Evolutionary conservation across 2,329 filamentous ascomycete species (phyloP).

Genomic region (Ascochyta lentis): DNA sequence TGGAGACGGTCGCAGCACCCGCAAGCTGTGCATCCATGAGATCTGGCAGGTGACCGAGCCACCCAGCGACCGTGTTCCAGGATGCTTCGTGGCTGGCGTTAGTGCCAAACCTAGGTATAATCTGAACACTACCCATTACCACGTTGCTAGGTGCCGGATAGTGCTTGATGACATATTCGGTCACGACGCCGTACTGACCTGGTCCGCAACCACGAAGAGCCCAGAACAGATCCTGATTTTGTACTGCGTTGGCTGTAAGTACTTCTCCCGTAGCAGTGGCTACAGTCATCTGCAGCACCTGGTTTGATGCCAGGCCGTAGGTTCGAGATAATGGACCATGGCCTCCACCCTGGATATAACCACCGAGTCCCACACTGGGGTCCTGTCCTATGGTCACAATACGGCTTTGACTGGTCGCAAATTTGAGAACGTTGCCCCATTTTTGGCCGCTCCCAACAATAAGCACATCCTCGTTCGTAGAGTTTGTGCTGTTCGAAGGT

Average conservation of each 20-base stretch:
- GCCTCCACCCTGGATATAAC: slow-evolving; percentile 55
- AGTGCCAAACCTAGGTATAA: slow-evolving; percentile 15
- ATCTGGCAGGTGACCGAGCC: slow-evolving; percentile 28
- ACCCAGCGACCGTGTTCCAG: slow-evolving; percentile 33
- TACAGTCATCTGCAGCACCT: slow-evolving; percentile 21
- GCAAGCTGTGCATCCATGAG: slow-evolving; percentile 39
- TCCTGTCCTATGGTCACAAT: slow-evolving; percentile 16
- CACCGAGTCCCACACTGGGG: slow-evolving; percentile 54
- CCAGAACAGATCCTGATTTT: slow-evolving; percentile 27
- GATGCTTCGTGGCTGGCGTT: slow-evolving; percentile 23
- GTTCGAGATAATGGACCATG: slow-evolving; percentile 58
- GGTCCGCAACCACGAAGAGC: slow-evolving; percentile 22
- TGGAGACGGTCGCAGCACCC: slow-evolving; percentile 27
- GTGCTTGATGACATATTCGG: slow-evolving; percentile 22
- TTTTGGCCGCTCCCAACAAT: slow-evolving; percentile 26
- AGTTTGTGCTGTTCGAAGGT: not conserved
- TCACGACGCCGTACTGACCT: slow-evolving; percentile 24
- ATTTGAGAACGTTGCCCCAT: slow-evolving; percentile 12
- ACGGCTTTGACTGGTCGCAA: not conserved
- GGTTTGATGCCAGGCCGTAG: slow-evolving; percentile 37
- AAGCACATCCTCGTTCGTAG: slow-evolving; percentile 22
- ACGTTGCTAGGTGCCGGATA: slow-evolving; percentile 21
- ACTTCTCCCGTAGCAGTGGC: slow-evolving; percentile 18
- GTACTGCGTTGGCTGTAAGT: slow-evolving; percentile 15
- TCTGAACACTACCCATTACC: slow-evolving; percentile 7